Conservation (phyloP, 345 rosid species). For the Sisymbrium altissimum region DNA sequence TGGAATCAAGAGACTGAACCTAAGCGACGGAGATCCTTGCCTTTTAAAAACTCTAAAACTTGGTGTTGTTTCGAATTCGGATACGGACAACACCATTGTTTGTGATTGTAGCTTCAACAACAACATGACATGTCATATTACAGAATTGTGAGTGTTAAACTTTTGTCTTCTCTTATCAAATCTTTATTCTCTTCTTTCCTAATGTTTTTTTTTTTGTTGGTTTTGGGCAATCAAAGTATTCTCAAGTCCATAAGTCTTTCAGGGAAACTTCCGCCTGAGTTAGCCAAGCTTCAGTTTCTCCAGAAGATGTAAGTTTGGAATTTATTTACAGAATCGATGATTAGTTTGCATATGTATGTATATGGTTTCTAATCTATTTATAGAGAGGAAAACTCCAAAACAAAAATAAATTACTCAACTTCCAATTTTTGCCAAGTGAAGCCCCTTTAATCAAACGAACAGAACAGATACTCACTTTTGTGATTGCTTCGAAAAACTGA, state of each 20-base stretch:
- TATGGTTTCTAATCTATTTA: too few species aligned
- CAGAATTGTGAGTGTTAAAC: slow-evolving; percentile 3
- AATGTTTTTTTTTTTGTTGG: neutral
- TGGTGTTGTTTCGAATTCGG: neutral
- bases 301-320: neutral
- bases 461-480: too few species aligned
- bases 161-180: neutral
- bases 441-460: too few species aligned
- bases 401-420: too few species aligned
- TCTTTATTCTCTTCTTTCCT: neutral
- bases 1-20: neutral
- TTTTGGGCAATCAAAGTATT: neutral
- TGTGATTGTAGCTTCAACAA: slow-evolving; percentile 8
- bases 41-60: neutral
- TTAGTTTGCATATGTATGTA: neutral
- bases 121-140: slow-evolving; percentile 15
- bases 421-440: too few species aligned
- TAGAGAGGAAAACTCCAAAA: too few species aligned
- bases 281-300: slow-evolving; percentile 7
- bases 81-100: neutral
- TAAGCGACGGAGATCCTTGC: slow-evolving; percentile 5
- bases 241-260: neutral
- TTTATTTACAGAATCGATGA: neutral
- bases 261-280: slow-evolving; percentile 15
- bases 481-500: too few species aligned